Base-by-base conservation (phyloP, 2,329 filamentous ascomycete species). In the Aspergillus fischeri region DNA sequence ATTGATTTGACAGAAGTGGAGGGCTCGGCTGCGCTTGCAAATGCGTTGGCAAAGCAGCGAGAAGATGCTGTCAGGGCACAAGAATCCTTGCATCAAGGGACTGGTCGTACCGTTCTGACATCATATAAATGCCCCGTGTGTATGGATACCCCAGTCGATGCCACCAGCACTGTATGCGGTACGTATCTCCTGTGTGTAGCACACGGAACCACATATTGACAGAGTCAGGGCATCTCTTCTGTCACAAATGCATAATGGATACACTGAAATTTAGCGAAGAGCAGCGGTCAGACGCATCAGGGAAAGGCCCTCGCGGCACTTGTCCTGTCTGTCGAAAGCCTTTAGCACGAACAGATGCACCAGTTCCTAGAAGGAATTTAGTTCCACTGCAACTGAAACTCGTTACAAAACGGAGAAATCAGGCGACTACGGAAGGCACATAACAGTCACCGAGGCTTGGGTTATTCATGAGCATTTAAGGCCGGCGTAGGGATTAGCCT, bases 121-220 rank as follows among this genome's bases (percentile, higher is more conserved):
- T 78, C 71, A 4, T 80, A 81, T 66, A 82, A 76, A 59, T 87
- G 85, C 67, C 84, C 86, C 48, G 83, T 87, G 24, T 87, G 85
- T 70, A 82, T 87, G 81, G 85, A 87, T 62, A 78, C 75, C 3
- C 82, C 81, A 2, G 84, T 80, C 8, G 79, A 86, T 66, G 77
- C 84, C 9, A 86, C 84, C 2, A 81, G 78, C 3, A 86, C 85
- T 2, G 71, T 78, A 24, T 87, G 85, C 65, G 85, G 83, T 85
- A 75, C 55, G 80, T 74, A 24, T 28, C 14, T 21, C 10, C 38
- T 14, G 44, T 2, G 20, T 2, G 21, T 2, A 47, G 9, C 9
- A 10, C 9, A 17, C 17, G 11, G 25, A 50, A 29, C 20, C 58
- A 27, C 27, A 49, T 45, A 56, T 55, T 63, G 20, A 65, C 47